Conservation (phyloP, 441 rosid species). For the Populus hybrid region DNA sequence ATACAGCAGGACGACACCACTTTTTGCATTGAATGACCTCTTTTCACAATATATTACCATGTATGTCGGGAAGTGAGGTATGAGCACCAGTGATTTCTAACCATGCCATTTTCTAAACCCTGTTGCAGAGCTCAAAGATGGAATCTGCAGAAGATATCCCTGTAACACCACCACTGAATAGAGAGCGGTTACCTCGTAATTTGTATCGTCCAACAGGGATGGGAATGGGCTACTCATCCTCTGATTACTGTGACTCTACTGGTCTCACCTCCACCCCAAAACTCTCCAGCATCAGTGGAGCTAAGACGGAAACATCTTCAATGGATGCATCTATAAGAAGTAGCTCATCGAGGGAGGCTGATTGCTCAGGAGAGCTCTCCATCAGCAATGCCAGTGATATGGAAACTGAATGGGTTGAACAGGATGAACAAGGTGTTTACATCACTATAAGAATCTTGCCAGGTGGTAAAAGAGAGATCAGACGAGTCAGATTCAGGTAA, state of each 20-base stretch:
- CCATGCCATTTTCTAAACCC: neutral
- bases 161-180: conserved; percentile 77
- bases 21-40: neutral
- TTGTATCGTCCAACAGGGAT: conserved; percentile 67
- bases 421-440: conserved; percentile 96
- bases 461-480: conserved; percentile 85
- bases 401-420: conserved; percentile 50
- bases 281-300: conserved; percentile 80
- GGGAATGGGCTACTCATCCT: conserved; percentile 73
- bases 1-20: neutral
- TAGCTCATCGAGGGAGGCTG: conserved; percentile 94
- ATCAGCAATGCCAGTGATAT: conserved; percentile 79
- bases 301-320: conserved; percentile 88
- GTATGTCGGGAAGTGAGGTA: neutral
- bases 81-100: conserved; percentile 3
- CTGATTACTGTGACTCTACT: conserved; percentile 76
- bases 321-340: conserved; percentile 92
- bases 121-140: conserved; percentile 58
- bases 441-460: conserved; percentile 80
- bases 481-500: conserved; percentile 98
- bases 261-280: conserved; percentile 79
- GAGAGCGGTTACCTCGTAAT: conserved; percentile 75
- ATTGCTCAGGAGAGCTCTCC: conserved; percentile 82
- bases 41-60: neutral
- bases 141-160: conserved; percentile 85